Conservation (phyloP, 768 basidiomycete genomes). For the Hysterangium stoloniferum region DNA sequence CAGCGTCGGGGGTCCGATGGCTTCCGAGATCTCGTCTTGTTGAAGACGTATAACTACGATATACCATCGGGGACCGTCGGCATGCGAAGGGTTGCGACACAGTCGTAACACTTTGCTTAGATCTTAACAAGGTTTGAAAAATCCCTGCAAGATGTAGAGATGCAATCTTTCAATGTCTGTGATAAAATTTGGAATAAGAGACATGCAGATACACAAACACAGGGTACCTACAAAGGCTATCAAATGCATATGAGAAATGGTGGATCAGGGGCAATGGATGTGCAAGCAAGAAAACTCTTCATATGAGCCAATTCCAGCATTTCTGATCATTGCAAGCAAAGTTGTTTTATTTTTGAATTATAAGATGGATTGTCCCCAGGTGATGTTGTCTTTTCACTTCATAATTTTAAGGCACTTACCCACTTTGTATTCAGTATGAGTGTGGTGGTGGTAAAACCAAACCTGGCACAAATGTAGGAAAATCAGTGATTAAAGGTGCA, state of each 20-base stretch:
- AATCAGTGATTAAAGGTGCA: constrained; percentile 21
- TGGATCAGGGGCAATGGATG: constrained; percentile 11
- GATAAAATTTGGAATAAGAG: constrained; percentile 6
- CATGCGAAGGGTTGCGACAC: too few relatives aligned
- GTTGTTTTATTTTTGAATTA: constrained; percentile 25
- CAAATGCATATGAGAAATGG: constrained; percentile 20
- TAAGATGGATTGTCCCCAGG: constrained; percentile 24
- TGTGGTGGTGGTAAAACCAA: constrained; percentile 14
- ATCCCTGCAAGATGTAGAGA: constrained; percentile 21
- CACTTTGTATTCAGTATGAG: neutral
- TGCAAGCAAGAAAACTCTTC: constrained; percentile 2
- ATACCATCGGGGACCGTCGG: too few relatives aligned
- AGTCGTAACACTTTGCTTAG: too few relatives aligned
- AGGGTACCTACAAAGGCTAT: constrained; percentile 20
- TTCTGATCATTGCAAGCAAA: constrained; percentile 25
- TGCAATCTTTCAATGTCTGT: neutral
- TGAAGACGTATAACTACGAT: too few relatives aligned
- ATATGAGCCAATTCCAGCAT: constrained; percentile 15
- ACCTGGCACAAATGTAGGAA: constrained; percentile 21
- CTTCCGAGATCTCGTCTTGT: too few relatives aligned
- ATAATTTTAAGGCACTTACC: constrained; percentile 2
- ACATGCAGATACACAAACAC: constrained; percentile 21
- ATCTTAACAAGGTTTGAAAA: too few relatives aligned
- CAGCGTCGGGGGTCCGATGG: too few relatives aligned
- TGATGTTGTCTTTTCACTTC: constrained; percentile 10